Conservation (phyloP, 495 filamentous ascomycete species). For the Lindgomyces ingoldianus region DNA sequence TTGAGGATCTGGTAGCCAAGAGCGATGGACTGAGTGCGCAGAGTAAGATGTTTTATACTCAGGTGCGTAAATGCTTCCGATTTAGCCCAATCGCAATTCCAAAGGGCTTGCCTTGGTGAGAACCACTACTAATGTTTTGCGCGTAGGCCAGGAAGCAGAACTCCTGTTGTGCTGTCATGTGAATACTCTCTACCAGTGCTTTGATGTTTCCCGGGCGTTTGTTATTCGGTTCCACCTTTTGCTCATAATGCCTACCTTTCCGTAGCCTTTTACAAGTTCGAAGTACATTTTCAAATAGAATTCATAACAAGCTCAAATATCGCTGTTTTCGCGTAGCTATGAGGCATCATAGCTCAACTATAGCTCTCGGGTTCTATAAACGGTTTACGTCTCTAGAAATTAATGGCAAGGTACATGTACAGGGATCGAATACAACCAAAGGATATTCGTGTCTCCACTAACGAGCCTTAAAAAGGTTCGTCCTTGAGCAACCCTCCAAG, state of each 20-base stretch:
- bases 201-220: not conserved
- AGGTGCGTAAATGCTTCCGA: conserved; percentile 48
- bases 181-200: not conserved
- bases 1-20: conserved; percentile 85
- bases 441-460: too few relatives aligned
- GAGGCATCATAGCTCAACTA: too few relatives aligned
- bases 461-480: too few relatives aligned
- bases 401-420: too few relatives aligned
- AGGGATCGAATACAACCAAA: too few relatives aligned
- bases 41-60: conserved; percentile 95
- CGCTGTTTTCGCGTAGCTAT: not conserved
- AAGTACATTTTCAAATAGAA: not conserved
- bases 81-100: not conserved
- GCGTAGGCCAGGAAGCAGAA: conserved; percentile 90
- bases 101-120: not conserved
- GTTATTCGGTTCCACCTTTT: not conserved
- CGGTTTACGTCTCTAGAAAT: too few relatives aligned
- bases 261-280: not conserved
- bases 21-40: conserved; percentile 81
- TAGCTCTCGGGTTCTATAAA: too few relatives aligned
- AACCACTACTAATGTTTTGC: not conserved
- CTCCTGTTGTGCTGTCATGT: conserved; percentile 87
- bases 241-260: not conserved
- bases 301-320: not conserved
- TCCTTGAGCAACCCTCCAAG: too few relatives aligned